Percentiles rank a stretch among this genome's conserved stretches.
Evolutionary conservation across 306 rosid genomes (phyloP).

Genomic region (Geum urbanum): DNA sequence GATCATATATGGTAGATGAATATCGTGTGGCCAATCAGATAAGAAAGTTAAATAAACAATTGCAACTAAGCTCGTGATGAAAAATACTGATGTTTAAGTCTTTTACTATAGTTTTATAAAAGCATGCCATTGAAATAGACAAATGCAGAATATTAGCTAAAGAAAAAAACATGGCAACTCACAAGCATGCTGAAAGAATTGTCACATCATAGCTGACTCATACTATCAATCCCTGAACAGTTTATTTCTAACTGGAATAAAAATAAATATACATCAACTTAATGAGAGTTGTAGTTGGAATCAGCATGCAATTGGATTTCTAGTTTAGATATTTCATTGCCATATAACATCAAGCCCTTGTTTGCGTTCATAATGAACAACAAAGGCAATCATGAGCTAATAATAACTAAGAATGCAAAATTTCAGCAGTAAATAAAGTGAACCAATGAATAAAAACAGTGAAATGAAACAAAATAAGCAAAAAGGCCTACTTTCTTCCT

Average conservation of each 20-base stretch:
- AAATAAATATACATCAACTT: background rate
- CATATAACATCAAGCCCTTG: background rate
- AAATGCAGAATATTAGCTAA: background rate
- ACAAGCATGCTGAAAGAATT: background rate
- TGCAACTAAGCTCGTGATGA: background rate
- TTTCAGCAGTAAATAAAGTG: background rate
- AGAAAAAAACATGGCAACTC: background rate
- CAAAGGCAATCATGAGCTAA: too few relatives aligned
- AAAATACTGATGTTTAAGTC: background rate
- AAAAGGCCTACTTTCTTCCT: conserved; percentile 67
- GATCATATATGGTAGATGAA: background rate
- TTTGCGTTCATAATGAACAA: too few relatives aligned
- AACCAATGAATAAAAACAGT: conserved; percentile 1
- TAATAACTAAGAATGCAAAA: conserved; percentile 2
- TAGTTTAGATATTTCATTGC: background rate
- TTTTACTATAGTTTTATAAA: background rate
- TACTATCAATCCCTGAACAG: background rate
- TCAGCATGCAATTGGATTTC: background rate
- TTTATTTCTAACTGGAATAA: background rate
- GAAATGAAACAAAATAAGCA: background rate
- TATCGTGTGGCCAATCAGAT: background rate
- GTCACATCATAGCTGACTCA: background rate
- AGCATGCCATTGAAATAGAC: background rate
- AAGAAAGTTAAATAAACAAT: background rate
- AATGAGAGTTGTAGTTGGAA: background rate